Percentiles rank a stretch among this genome's conserved stretches.
Evolutionary conservation across 495 filamentous ascomycete genomes (phyloP).

Genomic region (Bryoglossum gracile): DNA sequence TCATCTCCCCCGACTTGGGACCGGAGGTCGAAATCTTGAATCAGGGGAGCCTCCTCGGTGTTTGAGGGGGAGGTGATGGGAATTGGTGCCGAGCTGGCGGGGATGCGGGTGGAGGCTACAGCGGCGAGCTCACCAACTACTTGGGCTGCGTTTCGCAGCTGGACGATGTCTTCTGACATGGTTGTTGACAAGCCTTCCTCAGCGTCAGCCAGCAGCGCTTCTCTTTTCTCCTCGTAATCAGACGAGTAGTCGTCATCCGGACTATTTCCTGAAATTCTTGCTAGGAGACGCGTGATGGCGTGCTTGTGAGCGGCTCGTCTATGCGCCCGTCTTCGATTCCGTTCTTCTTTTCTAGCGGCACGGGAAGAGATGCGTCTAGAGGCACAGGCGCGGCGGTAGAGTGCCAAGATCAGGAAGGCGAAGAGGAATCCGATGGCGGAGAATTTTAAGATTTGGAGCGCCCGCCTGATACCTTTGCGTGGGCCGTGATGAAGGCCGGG

Average conservation of each 20-base stretch:
- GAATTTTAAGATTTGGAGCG: slow-evolving; percentile 12
- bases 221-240: slow-evolving; percentile 21
- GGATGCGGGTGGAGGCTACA: slow-evolving; percentile 32
- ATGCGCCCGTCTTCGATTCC: slow-evolving; percentile 32
- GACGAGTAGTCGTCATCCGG: slow-evolving; percentile 1
- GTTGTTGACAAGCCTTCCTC: slow-evolving; percentile 31
- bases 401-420: slow-evolving; percentile 28
- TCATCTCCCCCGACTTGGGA: slow-evolving; percentile 26
- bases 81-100: neutral
- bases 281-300: slow-evolving; percentile 11
- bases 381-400: slow-evolving; percentile 29
- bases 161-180: slow-evolving; percentile 37
- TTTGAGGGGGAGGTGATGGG: neutral
- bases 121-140: slow-evolving; percentile 40
- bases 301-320: slow-evolving; percentile 36
- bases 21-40: slow-evolving; percentile 13
- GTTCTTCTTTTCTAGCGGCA: slow-evolving; percentile 32
- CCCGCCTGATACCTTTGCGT: slow-evolving; percentile 8
- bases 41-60: neutral
- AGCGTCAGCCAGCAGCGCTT: slow-evolving; percentile 21
- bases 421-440: slow-evolving; percentile 26
- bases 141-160: slow-evolving; percentile 38
- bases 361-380: slow-evolving; percentile 13
- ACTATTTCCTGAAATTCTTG: slow-evolving; percentile 9
- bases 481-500: slow-evolving; percentile 1